Percentiles rank a stretch among this genome's conserved stretches.
Conservation (phyloP, 371 early-diverging fungal species). For the Mucor piriformis region DNA sequence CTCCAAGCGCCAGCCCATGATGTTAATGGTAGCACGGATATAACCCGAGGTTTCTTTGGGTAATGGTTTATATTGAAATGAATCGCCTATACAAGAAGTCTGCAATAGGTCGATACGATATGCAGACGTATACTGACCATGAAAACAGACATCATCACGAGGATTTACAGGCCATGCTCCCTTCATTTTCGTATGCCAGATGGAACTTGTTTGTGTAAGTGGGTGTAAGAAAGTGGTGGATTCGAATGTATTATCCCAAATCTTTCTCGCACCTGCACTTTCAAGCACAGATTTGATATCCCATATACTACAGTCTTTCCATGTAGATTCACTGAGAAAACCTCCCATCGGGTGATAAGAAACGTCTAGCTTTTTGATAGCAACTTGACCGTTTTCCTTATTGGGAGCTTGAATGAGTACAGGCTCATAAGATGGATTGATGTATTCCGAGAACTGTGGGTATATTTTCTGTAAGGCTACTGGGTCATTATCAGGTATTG, state of each 20-base stretch:
- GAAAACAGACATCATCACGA: constrained; percentile 55
- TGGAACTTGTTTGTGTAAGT: constrained; percentile 50
- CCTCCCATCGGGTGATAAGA: constrained; percentile 56
- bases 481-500: constrained; percentile 39
- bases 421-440: constrained; percentile 3
- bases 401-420: constrained; percentile 27
- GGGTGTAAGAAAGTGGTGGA: constrained; percentile 43
- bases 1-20: constrained; percentile 56
- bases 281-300: constrained; percentile 59
- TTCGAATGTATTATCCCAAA: constrained; percentile 60
- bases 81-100: constrained; percentile 50
- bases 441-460: constrained; percentile 24
- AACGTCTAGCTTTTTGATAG: constrained; percentile 45
- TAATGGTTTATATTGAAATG: constrained; percentile 40
- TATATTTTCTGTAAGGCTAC: constrained; percentile 26
- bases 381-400: constrained; percentile 33
- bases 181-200: constrained; percentile 54
- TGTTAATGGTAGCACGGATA: constrained; percentile 52
- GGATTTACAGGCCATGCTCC: constrained; percentile 61
- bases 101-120: constrained; percentile 49
- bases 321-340: constrained; percentile 51
- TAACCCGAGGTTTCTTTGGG: constrained; percentile 46
- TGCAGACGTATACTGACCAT: constrained; percentile 46
- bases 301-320: constrained; percentile 60
- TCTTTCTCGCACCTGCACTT: constrained; percentile 39